Conservation (phyloP, 2,329 filamentous ascomycete genomes). For the Dryadomyces quercus-mongolicae region DNA sequence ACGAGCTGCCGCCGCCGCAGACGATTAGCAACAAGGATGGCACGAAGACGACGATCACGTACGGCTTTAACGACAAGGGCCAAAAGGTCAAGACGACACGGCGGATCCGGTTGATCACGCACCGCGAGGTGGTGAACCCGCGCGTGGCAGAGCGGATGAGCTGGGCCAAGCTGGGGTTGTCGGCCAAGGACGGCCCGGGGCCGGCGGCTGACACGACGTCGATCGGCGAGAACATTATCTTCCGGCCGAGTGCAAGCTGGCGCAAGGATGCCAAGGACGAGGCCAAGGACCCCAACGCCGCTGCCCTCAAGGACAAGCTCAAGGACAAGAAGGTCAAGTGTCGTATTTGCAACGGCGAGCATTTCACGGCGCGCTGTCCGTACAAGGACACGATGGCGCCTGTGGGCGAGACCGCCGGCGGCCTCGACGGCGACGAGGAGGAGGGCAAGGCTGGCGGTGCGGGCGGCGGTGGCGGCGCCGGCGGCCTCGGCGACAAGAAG, state of each 20-base stretch:
- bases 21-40: conserved; percentile 96
- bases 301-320: conserved; percentile 67
- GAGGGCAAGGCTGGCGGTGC: conserved; percentile 35
- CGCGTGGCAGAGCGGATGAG: conserved; percentile 88
- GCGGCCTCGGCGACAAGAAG: conserved; percentile 53
- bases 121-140: conserved; percentile 91
- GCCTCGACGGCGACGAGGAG: conserved; percentile 45
- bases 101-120: conserved; percentile 81
- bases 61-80: conserved; percentile 80
- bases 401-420: conserved; percentile 50
- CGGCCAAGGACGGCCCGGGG: conserved; percentile 72
- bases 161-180: conserved; percentile 87
- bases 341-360: conserved; percentile 95
- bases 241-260: conserved; percentile 89
- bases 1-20: conserved; percentile 69
- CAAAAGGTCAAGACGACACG: conserved; percentile 97
- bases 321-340: conserved; percentile 99
- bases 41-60: conserved; percentile 89
- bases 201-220: conserved; percentile 83
- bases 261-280: conserved; percentile 76
- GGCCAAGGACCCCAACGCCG: conserved; percentile 59
- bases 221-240: conserved; percentile 96
- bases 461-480: conserved; percentile 34
- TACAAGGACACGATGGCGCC: conserved; percentile 99
- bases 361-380: conserved; percentile 97